Evolutionary conservation across 192 early-diverging fungal genomes (phyloP).

Genomic region (Coemansia javaensis): DNA sequence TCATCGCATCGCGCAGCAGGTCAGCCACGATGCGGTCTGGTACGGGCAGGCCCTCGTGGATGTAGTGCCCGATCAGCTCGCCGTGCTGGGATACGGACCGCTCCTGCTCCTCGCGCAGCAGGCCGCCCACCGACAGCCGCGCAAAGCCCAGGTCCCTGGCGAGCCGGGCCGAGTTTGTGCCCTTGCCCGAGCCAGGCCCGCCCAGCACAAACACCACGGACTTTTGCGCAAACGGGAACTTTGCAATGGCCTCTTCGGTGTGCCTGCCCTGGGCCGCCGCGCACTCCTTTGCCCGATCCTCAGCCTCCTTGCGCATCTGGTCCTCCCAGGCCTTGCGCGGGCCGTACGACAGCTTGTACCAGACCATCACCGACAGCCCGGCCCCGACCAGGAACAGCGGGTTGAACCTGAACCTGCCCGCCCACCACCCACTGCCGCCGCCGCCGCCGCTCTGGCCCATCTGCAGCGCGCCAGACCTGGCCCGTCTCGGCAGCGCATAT

Average conservation of each 20-base stretch:
- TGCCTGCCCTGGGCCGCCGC: constrained; percentile 5
- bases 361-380: constrained; percentile 13
- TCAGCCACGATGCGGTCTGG: constrained; percentile 93
- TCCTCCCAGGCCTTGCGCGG: constrained; percentile 25
- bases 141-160: constrained; percentile 89
- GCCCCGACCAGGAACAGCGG: constrained; percentile 26
- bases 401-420: too few relatives aligned
- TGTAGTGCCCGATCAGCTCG: constrained; percentile 85
- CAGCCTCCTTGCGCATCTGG: constrained; percentile 4
- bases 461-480: too few relatives aligned
- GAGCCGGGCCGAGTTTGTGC: constrained; percentile 88
- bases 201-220: constrained; percentile 90
- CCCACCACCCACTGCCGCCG: too few relatives aligned
- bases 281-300: constrained; percentile 4
- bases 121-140: constrained; percentile 94
- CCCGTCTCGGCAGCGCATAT: too few relatives aligned
- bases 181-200: constrained; percentile 89
- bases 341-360: constrained; percentile 22
- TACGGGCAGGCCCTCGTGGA: constrained; percentile 92
- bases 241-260: constrained; percentile 12
- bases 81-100: constrained; percentile 79
- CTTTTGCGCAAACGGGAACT: constrained; percentile 52
- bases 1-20: constrained; percentile 87
- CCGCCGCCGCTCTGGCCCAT: constrained; percentile 29
- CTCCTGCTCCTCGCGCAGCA: constrained; percentile 87